These are phyloP conservation scores for Chlorella sorokiniana DNA, from an alignment of 139 green algal genomes.

Conservation along the genomic window DNA sequence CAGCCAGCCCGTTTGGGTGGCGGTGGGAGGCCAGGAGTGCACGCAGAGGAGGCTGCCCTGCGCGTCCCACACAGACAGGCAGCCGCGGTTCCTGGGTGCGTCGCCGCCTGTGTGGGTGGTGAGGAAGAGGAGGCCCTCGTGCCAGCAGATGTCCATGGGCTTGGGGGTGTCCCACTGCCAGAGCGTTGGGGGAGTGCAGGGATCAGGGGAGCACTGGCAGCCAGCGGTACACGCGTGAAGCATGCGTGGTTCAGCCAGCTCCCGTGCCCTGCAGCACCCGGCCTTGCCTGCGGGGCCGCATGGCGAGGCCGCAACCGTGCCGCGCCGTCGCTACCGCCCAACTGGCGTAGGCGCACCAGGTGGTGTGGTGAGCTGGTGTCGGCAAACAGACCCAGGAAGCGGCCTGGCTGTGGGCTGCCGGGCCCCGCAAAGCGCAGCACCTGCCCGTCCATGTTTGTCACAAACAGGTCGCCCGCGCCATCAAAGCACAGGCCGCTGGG, in stretches of 20 bases:
- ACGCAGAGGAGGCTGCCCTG: background rate
- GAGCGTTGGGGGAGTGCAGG: background rate
- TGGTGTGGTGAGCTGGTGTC: background rate
- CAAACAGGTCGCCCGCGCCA: constrained; percentile 2
- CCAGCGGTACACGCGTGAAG: background rate
- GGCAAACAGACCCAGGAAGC: background rate
- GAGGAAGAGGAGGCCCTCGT: background rate
- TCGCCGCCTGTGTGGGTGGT: constrained; percentile 1
- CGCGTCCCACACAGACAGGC: constrained; percentile 1
- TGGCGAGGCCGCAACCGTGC: no score
- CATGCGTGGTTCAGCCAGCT: no score
- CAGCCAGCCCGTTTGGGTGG: constrained; percentile 4
- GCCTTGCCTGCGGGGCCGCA: no score
- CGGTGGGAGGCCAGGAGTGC: background rate
- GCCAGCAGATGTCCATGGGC: constrained; percentile 3
- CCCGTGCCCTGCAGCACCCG: no score
- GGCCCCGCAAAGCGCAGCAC: background rate
- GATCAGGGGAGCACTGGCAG: background rate
- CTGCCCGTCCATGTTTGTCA: constrained; percentile 8
- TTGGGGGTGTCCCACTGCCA: background rate
- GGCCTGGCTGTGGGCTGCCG: background rate
- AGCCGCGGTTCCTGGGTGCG: background rate
- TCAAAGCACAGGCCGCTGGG: constrained; percentile 26
- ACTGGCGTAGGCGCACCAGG: no score
- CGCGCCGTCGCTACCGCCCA: no score